Evolutionary conservation across 1,284 basidiomycete species (phyloP), one percentile per base, ranked within the genome.

Genomic region (Rhodotorula sp.): DNA sequence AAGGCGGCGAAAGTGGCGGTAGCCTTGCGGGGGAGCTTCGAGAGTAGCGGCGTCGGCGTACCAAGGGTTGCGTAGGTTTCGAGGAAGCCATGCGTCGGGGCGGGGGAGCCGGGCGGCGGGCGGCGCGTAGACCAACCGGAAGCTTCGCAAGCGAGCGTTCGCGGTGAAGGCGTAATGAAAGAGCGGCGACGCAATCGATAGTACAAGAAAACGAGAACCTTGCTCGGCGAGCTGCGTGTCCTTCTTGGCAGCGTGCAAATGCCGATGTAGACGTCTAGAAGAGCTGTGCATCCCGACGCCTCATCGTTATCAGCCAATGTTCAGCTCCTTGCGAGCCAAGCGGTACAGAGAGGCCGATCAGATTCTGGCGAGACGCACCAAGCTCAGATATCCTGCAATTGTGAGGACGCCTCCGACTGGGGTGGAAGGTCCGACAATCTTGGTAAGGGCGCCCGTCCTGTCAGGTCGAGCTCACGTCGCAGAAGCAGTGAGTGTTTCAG

Each of bases 391-490:
- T 1, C 74, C 74, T 2, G 57, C 63, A 23, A 75, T 73, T 69
- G 73, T 75, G 26, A 73, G 59, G 16, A 76, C 26, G 1, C 74
- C 74, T 31, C 74, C 74, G 18, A 76, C 46, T 0, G 74, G 74
- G 14, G 72, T 74, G 0, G 54, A 34, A 16, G 74, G 74, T 3
- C 74, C 74, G 20, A 74, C 74, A 10, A 72, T 46, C 46, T 71
- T 74, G 5, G 72, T 54, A 18, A 74, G 46, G 5, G 59, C 58
- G 43, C 69, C 72, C 69, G 72, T 69, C 58, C 70, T 69, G 52
- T 43, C 1, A 12, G 10, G 10, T n/a, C n/a, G 29, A 23, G 10
- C 10, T 8, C 52, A 26, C 10, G 3, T 56, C 8, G 21, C 8
- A 10, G 20, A 7, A 12, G 15, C 16, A 7, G 1, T 43, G 6